Evolutionary conservation across 2,329 filamentous ascomycete species (phyloP).

Genomic region (Aureobasidium sp.): DNA sequence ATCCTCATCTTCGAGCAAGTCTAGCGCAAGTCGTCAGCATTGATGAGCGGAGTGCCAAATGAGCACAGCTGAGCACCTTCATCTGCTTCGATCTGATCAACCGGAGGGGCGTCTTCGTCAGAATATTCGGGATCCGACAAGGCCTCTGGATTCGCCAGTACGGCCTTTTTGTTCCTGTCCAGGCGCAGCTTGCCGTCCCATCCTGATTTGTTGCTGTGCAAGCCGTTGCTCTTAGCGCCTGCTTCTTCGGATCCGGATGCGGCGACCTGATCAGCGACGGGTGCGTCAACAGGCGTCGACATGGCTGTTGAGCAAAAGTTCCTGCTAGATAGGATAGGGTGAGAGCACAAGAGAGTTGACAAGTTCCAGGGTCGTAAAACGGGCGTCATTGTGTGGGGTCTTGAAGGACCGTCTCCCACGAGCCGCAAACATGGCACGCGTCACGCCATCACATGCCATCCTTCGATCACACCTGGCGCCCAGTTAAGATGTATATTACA

Average conservation of each 20-base stretch:
- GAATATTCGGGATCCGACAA: slow-evolving; percentile 81
- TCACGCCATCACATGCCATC: not conserved
- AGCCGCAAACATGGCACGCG: not conserved
- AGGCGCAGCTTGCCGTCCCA: slow-evolving; percentile 81
- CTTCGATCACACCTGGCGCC: not conserved
- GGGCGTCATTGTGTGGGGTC: not conserved
- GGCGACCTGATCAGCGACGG: not conserved
- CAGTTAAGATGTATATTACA: not conserved
- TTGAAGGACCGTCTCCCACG: not conserved
- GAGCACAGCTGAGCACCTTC: slow-evolving; percentile 53
- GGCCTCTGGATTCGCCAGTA: slow-evolving; percentile 70
- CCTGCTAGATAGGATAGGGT: not conserved
- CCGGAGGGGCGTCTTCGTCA: slow-evolving; percentile 58
- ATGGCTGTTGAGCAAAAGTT: not conserved
- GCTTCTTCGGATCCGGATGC: not conserved
- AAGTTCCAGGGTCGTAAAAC: not conserved
- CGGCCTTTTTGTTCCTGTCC: slow-evolving; percentile 60
- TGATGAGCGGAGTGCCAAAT: not conserved
- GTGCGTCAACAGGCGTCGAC: not conserved
- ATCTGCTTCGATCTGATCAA: slow-evolving; percentile 71
- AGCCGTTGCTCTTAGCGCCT: not conserved
- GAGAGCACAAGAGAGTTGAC: not conserved
- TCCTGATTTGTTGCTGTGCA: slow-evolving; percentile 37
- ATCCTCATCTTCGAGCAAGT: slow-evolving; percentile 53
- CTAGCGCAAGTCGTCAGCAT: slow-evolving; percentile 30